Base-by-base conservation (phyloP, 768 basidiomycete species). In the Piloderma croceum region DNA sequence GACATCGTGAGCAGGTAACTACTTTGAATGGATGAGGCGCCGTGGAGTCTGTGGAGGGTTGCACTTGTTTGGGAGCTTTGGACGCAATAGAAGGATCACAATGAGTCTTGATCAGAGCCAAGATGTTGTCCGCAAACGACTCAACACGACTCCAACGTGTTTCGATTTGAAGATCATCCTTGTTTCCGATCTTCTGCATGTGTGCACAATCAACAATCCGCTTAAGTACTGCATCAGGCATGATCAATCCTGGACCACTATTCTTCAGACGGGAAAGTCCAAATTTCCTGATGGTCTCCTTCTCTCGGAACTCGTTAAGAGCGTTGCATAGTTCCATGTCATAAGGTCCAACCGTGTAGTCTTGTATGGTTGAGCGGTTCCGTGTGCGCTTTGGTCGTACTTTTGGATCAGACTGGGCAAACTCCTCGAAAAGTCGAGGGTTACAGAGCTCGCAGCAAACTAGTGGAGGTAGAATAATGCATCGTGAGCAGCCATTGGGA, bases 361-460 rank as follows among this genome's bases (percentile, higher is more conserved):
- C 36, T 12, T 51, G 25, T 4, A 46, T 22, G 29, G 41, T 20
- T 3, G 44, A 46, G 25, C 29, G 38, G 15, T 22, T 34, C 7
- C 29, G 36, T 24, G 24, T 9, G n/a, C 15, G 24, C 24, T 32
- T 10, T 10, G n/a, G 21, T 29, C 32, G 31, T 47, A 31, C 20
- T 13, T 21, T 15, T n/a, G n/a, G n/a, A 6, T 5, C 3, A 24
- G 18, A n/a, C n/a, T 12, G 29, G 25, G 36, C 12, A 11, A 41
- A 23, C 9, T 18, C 23, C 2, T 31, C n/a, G 35, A 49, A 50
- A 3, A 25, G 7, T 3, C 13, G 20, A 3, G 56, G 56, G 22
- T 43, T 41, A 38, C 55, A 54, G 19, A 61, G 27, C 17, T 51
- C 51, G 31, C 56, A 61, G 50, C 59, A 61, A n/a, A 54, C 22